Conservation (phyloP, 2,329 filamentous ascomycete genomes). For the Chaetomium olivaceum region DNA sequence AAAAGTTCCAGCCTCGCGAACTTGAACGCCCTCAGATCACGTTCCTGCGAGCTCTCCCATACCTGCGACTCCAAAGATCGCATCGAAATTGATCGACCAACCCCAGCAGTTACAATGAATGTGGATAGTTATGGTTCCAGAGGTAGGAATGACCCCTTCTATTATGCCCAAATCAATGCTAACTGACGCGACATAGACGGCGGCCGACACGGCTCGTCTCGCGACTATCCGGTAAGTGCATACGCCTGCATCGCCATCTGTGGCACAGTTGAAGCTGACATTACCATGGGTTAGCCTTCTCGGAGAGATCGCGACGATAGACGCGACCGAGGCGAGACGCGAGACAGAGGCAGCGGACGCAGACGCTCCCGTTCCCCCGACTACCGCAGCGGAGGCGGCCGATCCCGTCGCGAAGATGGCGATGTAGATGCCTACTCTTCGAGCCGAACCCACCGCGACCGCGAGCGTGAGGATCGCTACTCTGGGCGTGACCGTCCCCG, state of each 20-base stretch:
- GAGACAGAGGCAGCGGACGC: constrained; percentile 50
- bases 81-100: constrained; percentile 18
- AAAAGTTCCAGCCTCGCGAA: constrained; percentile 51
- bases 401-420: constrained; percentile 70
- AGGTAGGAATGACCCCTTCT: constrained; percentile 53
- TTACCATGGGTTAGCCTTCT: constrained; percentile 28
- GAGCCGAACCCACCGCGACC: constrained; percentile 86
- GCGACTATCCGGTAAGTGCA: constrained; percentile 55
- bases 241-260: neutral
- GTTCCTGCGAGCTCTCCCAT: neutral
- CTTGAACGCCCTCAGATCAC: constrained; percentile 15
- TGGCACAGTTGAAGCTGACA: constrained; percentile 4
- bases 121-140: constrained; percentile 78
- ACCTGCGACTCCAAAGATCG: constrained; percentile 13
- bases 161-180: constrained; percentile 33
- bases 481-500: constrained; percentile 64
- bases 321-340: constrained; percentile 38
- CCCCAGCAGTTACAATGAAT: constrained; percentile 62
- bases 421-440: constrained; percentile 82
- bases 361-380: constrained; percentile 80
- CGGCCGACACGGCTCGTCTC: constrained; percentile 53
- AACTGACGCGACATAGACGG: constrained; percentile 40
- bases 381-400: constrained; percentile 59
- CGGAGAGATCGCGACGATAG: constrained; percentile 41
- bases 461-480: constrained; percentile 92